Evolutionary conservation across 345 rosid genomes (phyloP).

Genomic region (Salix arbutifolia): DNA sequence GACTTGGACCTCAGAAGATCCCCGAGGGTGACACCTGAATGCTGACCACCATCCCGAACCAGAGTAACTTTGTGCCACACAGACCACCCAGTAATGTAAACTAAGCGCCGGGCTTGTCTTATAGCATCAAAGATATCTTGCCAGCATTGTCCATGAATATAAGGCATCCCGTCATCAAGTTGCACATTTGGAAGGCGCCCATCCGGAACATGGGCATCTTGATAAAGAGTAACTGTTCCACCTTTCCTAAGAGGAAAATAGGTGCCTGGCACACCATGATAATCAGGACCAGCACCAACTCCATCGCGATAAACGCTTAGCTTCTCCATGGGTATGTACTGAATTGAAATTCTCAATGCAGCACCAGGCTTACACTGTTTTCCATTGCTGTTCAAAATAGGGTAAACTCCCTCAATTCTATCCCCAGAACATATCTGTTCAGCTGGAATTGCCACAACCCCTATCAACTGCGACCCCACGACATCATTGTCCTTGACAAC

Average conservation of each 20-base stretch:
- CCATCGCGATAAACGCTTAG: conserved; percentile 66
- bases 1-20: conserved; percentile 82
- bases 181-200: conserved; percentile 59
- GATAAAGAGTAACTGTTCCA: conserved; percentile 78
- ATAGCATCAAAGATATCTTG: conserved; percentile 78
- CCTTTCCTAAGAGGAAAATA: conserved; percentile 91
- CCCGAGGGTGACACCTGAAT: conserved; percentile 54
- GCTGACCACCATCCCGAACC: conserved; percentile 52
- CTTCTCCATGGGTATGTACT: conserved; percentile 63
- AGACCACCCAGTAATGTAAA: conserved; percentile 95
- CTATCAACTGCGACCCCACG: conserved; percentile 80
- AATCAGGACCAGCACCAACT: conserved; percentile 82
- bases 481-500: conserved; percentile 84
- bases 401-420: conserved; percentile 63
- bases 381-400: conserved; percentile 50
- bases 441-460: conserved; percentile 73
- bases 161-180: conserved; percentile 61
- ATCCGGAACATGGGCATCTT: conserved; percentile 92
- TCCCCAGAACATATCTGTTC: conserved; percentile 61
- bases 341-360: conserved; percentile 57
- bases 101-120: conserved; percentile 66
- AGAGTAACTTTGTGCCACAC: conserved; percentile 87
- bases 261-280: conserved; percentile 84
- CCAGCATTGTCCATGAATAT: conserved; percentile 90
- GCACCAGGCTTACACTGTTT: conserved; percentile 89